A percentile compares a stretch with the other conserved stretches of the same genome.
phyloP scores from a whole-genome alignment of 108 stramenopile species.

The Craspedostauros australis region DNA sequence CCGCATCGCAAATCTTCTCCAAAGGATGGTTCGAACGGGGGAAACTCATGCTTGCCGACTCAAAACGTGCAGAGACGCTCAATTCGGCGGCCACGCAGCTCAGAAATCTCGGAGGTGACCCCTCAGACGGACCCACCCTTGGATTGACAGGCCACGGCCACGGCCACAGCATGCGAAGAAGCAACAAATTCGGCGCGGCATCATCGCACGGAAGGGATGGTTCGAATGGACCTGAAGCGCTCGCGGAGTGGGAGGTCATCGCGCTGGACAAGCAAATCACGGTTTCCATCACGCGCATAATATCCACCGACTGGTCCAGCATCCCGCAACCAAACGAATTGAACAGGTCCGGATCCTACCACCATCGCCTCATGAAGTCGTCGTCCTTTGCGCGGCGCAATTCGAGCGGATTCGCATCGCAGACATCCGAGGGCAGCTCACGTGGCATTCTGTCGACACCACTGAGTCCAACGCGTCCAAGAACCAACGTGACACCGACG shows the following conservation, averaged over 20 bases:
- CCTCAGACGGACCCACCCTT: slow-evolving; percentile 26
- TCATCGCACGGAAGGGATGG: slow-evolving; percentile 38
- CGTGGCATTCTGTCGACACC: not conserved
- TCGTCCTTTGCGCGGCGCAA: not conserved
- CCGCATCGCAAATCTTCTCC: slow-evolving; percentile 60
- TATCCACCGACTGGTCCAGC: slow-evolving; percentile 70
- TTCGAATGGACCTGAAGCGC: slow-evolving; percentile 34
- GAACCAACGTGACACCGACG: not conserved
- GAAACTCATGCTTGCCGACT: slow-evolving; percentile 56
- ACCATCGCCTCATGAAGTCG: not conserved
- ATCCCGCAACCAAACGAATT: too few species aligned
- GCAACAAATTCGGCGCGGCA: slow-evolving; percentile 10
- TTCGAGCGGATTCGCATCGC: too few species aligned
- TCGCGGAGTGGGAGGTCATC: slow-evolving; percentile 81
- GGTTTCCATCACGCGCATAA: slow-evolving; percentile 57
- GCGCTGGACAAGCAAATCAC: slow-evolving; percentile 65
- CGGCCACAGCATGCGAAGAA: slow-evolving; percentile 5
- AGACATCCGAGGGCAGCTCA: not conserved
- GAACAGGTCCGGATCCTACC: too few species aligned
- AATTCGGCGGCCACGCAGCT: slow-evolving; percentile 58
- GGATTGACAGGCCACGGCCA: slow-evolving; percentile 12
- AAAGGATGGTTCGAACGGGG: slow-evolving; percentile 81
- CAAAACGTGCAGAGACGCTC: slow-evolving; percentile 56
- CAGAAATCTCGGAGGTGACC: slow-evolving; percentile 35
- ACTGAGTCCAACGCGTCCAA: not conserved